A percentile compares a stretch with the other conserved stretches of the same genome.
Conservation (phyloP, 2,329 filamentous ascomycete species). For the Hymenoscyphus occultus region DNA sequence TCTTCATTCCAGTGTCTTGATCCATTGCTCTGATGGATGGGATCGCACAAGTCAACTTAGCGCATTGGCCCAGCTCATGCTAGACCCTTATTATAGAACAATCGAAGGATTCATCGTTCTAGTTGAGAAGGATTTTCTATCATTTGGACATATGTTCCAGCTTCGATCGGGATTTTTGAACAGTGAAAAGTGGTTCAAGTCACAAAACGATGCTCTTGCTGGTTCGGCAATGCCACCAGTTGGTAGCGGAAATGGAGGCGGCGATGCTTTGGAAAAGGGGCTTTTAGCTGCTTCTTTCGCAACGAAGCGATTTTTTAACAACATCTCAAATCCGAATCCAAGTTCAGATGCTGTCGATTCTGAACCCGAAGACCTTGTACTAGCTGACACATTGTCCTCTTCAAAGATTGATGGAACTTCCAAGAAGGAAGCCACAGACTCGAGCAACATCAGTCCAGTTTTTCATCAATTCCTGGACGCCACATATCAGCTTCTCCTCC, state of each 20-base stretch:
- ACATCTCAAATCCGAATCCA: slow-evolving; percentile 58
- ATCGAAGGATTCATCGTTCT: slow-evolving; percentile 92
- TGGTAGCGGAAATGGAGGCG: slow-evolving; percentile 46
- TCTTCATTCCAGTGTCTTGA: slow-evolving; percentile 89
- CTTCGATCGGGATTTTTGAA: slow-evolving; percentile 84
- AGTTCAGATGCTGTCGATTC: slow-evolving; percentile 51
- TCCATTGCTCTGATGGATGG: slow-evolving; percentile 98
- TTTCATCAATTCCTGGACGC: slow-evolving; percentile 98
- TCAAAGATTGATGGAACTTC: slow-evolving; percentile 40
- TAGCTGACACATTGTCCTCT: slow-evolving; percentile 34
- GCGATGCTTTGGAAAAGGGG: slow-evolving; percentile 82
- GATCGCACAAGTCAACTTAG: slow-evolving; percentile 95
- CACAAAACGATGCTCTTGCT: slow-evolving; percentile 76
- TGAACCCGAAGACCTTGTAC: slow-evolving; percentile 48
- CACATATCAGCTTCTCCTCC: slow-evolving; percentile 83
- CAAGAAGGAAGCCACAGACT: slow-evolving; percentile 68
- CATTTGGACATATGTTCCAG: slow-evolving; percentile 97
- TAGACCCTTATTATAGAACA: slow-evolving; percentile 94
- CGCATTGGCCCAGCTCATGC: slow-evolving; percentile 84
- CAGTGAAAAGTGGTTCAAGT: slow-evolving; percentile 90
- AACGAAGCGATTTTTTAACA: slow-evolving; percentile 84
- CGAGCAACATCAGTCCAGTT: slow-evolving; percentile 91
- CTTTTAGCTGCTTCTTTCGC: slow-evolving; percentile 62
- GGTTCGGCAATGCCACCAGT: slow-evolving; percentile 61
- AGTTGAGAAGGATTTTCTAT: slow-evolving; percentile 96